Base-by-base conservation (phyloP, 1,284 basidiomycete genomes). In the Apiotrichum akiyoshidainum region DNA sequence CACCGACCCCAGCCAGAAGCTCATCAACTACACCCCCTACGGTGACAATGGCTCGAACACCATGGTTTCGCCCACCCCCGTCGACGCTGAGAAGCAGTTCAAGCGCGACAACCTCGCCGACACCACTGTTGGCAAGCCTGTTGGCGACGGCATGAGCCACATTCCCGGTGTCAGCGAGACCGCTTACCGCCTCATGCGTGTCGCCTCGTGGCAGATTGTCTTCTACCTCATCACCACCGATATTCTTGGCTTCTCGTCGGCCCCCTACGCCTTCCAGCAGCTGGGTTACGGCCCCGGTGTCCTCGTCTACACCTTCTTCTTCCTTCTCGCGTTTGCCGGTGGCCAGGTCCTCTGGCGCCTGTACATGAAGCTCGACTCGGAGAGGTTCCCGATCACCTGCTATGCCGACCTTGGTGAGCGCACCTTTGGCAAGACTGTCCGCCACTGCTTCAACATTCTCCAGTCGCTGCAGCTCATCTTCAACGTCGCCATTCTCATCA, bases 191-290 rank as follows among this genome's bases (percentile, higher is more conserved):
- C 37, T 57, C 19, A 22, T 57, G 12, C 50, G 56, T 12, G 51
- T 57, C 6, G 50, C 56, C 9, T 47, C 45, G 35, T 57, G 56
- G 56, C 56, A 57, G 51, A 48, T 48, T 33, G 56, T 57, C 16
- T 52, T 57, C 12, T 57, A 57, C 31, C 49, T 57, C 26, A 57
- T 51, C 46, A 52, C 45, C 21, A 57, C 56, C 16, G 59, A 65
- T 48, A 67, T 76, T 34, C 61, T 76, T 12, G 76, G 76, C 21
- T 73, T 73, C 7, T 72, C 70, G 58, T 67, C 68, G 50, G 69
- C 74, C 0, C 69, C 71, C 0, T 72, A 73, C 49, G 69, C 70
- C 26, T 71, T 75, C 61, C 49, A 56, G 12, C 37, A 54, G 31
- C 57, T 69, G 17, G 69, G 67, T 5, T 55, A 65, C 26, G 62